A percentile compares a stretch with the other conserved stretches of the same genome.
Evolutionary conservation across 2,329 filamentous ascomycete species (phyloP).

Genomic region (Phyllosticta paracitricarpa): DNA sequence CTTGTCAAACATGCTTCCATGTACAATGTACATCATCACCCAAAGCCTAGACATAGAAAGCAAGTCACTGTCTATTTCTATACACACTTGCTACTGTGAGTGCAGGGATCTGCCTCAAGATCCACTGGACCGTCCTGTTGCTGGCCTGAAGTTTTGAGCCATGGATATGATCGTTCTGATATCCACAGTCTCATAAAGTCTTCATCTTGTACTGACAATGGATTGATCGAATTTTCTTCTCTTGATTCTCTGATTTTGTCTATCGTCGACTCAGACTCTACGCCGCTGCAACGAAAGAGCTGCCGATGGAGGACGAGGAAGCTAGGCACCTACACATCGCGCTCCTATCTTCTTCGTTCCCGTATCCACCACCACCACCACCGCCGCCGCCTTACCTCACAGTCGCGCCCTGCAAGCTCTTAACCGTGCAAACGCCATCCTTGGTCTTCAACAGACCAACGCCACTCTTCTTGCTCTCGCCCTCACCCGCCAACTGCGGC

Average conservation of each 20-base stretch:
- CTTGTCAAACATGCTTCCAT: not conserved
- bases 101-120: too few species aligned
- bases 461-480: constrained; percentile 44
- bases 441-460: constrained; percentile 61
- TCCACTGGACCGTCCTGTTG: too few species aligned
- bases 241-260: not conserved
- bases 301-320: not conserved
- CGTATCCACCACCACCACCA: too few species aligned
- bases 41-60: not conserved
- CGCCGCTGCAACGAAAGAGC: not conserved
- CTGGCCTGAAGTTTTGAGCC: too few species aligned
- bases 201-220: not conserved
- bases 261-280: not conserved
- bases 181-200: too few species aligned
- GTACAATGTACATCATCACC: not conserved
- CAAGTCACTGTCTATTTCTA: not conserved
- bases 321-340: too few species aligned
- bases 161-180: too few species aligned
- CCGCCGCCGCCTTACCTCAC: constrained; percentile 53
- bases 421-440: constrained; percentile 75
- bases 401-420: constrained; percentile 66
- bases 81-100: too few species aligned
- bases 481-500: constrained; percentile 64
- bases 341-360: too few species aligned
- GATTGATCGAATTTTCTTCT: not conserved